Evolutionary conservation across 805 yeast species (phyloP), one percentile per base, ranked within the genome.

Genomic region (Cyberlindnera euphorbiiphila): DNA sequence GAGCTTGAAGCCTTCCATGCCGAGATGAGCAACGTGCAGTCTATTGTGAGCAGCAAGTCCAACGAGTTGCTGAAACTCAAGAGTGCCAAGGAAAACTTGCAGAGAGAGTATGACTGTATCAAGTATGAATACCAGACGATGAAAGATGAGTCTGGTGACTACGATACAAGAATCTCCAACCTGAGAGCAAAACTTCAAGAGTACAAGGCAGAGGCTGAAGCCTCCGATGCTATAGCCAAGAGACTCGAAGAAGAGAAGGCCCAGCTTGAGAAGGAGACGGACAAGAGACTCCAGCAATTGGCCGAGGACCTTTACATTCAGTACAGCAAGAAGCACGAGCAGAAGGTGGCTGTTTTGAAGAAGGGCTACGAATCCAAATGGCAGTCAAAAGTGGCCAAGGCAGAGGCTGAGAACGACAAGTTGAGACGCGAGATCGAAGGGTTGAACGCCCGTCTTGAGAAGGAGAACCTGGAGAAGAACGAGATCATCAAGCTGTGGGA

Each of bases 281-380:
- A 77, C 43, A 66, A 66, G 40, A 72, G 75, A 50, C 60, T 81
- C 25, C 76, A 78, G 44, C 72, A 76, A 44, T 60, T 84, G 32
- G 85, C 89, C 0, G 80, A 77, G 42, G 85, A 80, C 48, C 63
- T 85, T 9, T 84, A 84, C 51, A 68, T 74, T 25, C 88, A 81
- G 54, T 85, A 85, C 53, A 75, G 86, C 3, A 77, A 81, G 34
- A 85, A 85, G 54, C 94, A 85, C 53, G 85, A 80, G 44, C 72
- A 74, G 36, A 85, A 85, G 57, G 82, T 85, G 8, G 69, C 70
- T 11, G 71, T 76, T 22, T 62, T 80, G 51, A 81, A 76, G 54
- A 69, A 71, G 39, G 78, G 76, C 3, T 76, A 74, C 52, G 82
- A 77, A 48, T 60, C 64, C 22, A 76, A 73, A 49, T 75, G 72